Conservation (phyloP, 2,329 filamentous ascomycete species). For the Westerdykella sp. region DNA sequence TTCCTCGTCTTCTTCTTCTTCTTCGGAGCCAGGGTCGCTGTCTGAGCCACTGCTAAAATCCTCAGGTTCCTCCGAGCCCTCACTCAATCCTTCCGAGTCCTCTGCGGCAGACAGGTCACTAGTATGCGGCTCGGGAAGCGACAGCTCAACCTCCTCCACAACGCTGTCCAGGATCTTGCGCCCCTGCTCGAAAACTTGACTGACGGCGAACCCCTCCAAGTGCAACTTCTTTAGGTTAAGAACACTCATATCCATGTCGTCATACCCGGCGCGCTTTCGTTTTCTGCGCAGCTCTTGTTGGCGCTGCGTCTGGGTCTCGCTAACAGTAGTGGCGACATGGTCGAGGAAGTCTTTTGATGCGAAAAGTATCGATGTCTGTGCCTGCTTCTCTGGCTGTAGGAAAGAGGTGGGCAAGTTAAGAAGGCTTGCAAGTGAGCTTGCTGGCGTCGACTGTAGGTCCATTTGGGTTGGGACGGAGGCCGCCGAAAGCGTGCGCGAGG, state of each 20-base stretch:
- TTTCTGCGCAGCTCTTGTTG: constrained; percentile 66
- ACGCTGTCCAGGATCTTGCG: constrained; percentile 70
- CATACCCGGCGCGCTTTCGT: constrained; percentile 59
- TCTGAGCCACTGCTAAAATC: constrained; percentile 23
- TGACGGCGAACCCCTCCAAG: constrained; percentile 76
- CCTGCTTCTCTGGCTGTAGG: constrained; percentile 61
- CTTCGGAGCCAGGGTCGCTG: constrained; percentile 21
- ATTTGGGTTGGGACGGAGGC: constrained; percentile 32
- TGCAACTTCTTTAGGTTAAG: constrained; percentile 79
- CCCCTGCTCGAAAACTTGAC: constrained; percentile 92
- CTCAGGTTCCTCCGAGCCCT: constrained; percentile 14
- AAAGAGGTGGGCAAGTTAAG: constrained; percentile 63
- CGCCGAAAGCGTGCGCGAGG: constrained; percentile 36
- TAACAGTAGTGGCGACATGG: constrained; percentile 66
- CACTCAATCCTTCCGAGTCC: constrained; percentile 27
- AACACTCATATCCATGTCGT: constrained; percentile 44
- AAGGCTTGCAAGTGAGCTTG: constrained; percentile 53
- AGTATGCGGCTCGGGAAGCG: constrained; percentile 32
- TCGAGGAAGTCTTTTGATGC: constrained; percentile 78
- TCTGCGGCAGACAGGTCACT: constrained; percentile 30
- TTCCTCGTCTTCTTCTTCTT: constrained; percentile 28
- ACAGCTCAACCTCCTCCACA: constrained; percentile 48
- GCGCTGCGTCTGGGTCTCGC: constrained; percentile 63
- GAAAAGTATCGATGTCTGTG: constrained; percentile 64
- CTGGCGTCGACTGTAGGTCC: constrained; percentile 21